These are phyloP conservation scores for Beta vulgaris DNA, from an alignment of 148 eudicot genomes.

Conservation along the genomic window DNA sequence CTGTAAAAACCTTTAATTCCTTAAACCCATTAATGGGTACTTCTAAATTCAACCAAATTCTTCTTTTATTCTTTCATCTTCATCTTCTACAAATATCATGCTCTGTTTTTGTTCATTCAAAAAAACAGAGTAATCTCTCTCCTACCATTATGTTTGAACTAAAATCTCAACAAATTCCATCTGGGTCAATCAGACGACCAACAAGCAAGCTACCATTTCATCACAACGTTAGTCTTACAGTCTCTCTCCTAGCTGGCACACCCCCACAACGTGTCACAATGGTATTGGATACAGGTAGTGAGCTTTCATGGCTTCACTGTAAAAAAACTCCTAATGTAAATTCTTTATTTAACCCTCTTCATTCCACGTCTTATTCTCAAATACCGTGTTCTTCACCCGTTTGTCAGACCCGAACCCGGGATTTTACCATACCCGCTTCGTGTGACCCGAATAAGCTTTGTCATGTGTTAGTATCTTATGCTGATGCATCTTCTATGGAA, in stretches of 20 bases:
- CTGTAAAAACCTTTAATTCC: neutral
- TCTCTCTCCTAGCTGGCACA: constrained; percentile 67
- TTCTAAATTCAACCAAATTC: neutral
- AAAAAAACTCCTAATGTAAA: constrained; percentile 38
- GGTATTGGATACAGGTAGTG: constrained; percentile 92
- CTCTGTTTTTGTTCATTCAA: constrained; percentile 30
- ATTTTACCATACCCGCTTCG: constrained; percentile 52
- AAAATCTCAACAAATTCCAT: constrained; percentile 33
- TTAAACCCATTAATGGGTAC: constrained; percentile 31
- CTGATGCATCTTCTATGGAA: constrained; percentile 70
- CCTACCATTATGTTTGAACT: constrained; percentile 45
- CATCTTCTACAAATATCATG: constrained; percentile 10
- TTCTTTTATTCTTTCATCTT: constrained; percentile 8
- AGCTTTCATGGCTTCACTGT: constrained; percentile 80
- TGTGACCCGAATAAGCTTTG: constrained; percentile 75
- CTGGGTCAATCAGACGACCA: constrained; percentile 32
- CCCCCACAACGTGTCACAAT: constrained; percentile 73
- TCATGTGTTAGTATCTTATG: constrained; percentile 63
- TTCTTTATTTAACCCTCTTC: constrained; percentile 38
- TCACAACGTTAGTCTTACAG: constrained; percentile 75
- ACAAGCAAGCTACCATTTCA: constrained; percentile 64
- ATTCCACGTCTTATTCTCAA: constrained; percentile 49
- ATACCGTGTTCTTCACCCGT: constrained; percentile 55
- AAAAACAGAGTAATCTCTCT: constrained; percentile 27
- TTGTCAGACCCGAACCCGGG: constrained; percentile 50